Evolutionary conservation across 1,284 basidiomycete species (phyloP).

Genomic region (Ceratobasidium sp.): DNA sequence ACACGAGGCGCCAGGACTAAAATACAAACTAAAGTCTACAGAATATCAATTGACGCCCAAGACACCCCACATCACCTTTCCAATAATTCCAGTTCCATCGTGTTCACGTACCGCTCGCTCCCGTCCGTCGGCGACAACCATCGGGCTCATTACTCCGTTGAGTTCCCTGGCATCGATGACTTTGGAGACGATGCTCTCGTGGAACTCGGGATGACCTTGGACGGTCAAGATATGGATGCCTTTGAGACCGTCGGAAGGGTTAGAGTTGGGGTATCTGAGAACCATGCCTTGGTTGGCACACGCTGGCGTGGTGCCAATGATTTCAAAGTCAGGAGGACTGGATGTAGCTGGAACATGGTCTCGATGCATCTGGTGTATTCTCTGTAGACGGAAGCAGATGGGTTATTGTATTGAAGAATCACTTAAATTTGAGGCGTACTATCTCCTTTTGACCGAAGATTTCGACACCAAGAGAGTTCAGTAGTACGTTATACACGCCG

Average conservation of each 20-base stretch:
- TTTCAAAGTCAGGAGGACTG: slow-evolving; percentile 59
- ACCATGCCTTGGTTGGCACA: slow-evolving; percentile 78
- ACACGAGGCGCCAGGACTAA: neutral
- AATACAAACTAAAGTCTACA: neutral
- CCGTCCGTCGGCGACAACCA: slow-evolving; percentile 57
- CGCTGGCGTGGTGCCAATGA: slow-evolving; percentile 68
- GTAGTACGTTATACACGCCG: slow-evolving; percentile 67
- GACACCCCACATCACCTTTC: slow-evolving; percentile 66
- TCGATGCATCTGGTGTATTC: slow-evolving; percentile 83
- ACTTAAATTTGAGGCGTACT: slow-evolving; percentile 54
- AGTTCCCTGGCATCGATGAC: slow-evolving; percentile 62
- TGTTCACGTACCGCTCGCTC: slow-evolving; percentile 57
- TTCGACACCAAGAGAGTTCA: slow-evolving; percentile 70
- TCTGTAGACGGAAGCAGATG: slow-evolving; percentile 50
- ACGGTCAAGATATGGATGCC: slow-evolving; percentile 71
- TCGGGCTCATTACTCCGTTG: slow-evolving; percentile 58
- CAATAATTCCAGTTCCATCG: slow-evolving; percentile 68
- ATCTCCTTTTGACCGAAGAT: slow-evolving; percentile 65
- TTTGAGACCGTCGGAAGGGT: neutral
- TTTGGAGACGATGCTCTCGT: slow-evolving; percentile 62
- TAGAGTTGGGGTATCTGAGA: slow-evolving; percentile 52
- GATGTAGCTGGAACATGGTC: slow-evolving; percentile 70
- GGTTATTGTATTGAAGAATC: neutral
- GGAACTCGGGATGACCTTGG: slow-evolving; percentile 86
- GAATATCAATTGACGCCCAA: slow-evolving; percentile 57